These are phyloP conservation scores for Bipolaris gigantea DNA, from an alignment of 2,329 filamentous ascomycete genomes.

Conservation along the genomic window DNA sequence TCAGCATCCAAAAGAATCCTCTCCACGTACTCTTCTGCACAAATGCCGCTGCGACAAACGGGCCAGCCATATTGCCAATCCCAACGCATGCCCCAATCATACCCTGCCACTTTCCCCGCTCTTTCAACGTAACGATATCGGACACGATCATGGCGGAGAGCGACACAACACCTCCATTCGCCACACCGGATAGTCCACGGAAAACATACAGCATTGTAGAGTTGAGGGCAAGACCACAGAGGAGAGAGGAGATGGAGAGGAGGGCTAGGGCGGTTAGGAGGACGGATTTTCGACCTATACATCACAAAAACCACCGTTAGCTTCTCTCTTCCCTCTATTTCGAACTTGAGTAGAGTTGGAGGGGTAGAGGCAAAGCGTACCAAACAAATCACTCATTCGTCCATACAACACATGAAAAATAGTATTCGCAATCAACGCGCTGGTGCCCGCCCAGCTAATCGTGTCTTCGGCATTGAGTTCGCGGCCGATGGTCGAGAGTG, in stretches of 20 bases:
- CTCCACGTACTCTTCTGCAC: slow-evolving; percentile 25
- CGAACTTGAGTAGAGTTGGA: no score
- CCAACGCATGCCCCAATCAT: slow-evolving; percentile 32
- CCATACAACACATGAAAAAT: slow-evolving; percentile 68
- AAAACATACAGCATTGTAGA: slow-evolving; percentile 64
- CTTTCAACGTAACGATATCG: slow-evolving; percentile 41
- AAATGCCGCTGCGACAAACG: slow-evolving; percentile 31
- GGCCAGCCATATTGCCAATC: slow-evolving; percentile 28
- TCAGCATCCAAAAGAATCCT: slow-evolving; percentile 26
- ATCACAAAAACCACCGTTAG: background rate
- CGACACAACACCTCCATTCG: slow-evolving; percentile 60
- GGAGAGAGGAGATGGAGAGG: slow-evolving; percentile 59
- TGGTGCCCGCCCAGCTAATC: slow-evolving; percentile 60
- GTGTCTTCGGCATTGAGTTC: slow-evolving; percentile 48
- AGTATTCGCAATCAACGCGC: slow-evolving; percentile 60
- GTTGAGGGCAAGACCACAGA: slow-evolving; percentile 61
- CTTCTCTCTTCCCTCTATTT: background rate
- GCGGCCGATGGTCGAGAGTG: slow-evolving; percentile 43
- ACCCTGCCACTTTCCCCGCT: slow-evolving; percentile 45
- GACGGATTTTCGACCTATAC: slow-evolving; percentile 36
- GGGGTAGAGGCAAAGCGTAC: slow-evolving; percentile 23
- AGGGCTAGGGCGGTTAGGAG: slow-evolving; percentile 58
- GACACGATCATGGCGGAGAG: slow-evolving; percentile 44
- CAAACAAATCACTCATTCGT: slow-evolving; percentile 63
- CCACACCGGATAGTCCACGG: slow-evolving; percentile 61